Evolutionary conservation across 768 basidiomycete genomes (phyloP), one percentile per base, ranked within the genome.

Genomic region (Tulasnella sp.): DNA sequence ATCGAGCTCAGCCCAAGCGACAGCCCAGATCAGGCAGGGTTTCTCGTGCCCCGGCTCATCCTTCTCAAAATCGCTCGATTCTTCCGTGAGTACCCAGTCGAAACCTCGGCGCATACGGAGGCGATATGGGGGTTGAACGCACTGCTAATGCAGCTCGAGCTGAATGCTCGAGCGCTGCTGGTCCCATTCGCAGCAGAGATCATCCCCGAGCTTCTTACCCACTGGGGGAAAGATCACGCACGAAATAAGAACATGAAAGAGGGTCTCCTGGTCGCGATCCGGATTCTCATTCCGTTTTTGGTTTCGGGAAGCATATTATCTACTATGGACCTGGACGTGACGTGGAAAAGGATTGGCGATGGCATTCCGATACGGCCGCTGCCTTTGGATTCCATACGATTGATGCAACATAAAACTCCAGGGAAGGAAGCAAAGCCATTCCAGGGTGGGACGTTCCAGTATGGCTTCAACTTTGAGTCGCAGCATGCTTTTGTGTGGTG

Each of bases 231-330:
- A 71, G 27, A 72, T 83, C 1, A 89, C 92, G 82, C 71, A 80
- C 85, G 17, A 91, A 89, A 71, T 84, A 82, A 68, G 82, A 79
- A 75, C 7, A 72, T 86, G 64, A 92, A 92, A 68, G 92, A 93
- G 68, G 78, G 81, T 45, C 73, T 97, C 17, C 73, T 92, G 27
- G 76, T 83, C n/a, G 76, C 88, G 22, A 70, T 96, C 19, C 79
- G 80, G 17, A 73, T 76, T 12, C 73, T 96, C 2, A 78, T 93
- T 44, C 87, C 87, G 0, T 92, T 83, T 68, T 30, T 27, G 29
- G 70, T 87, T 50, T 76, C 76, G 0, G 71, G 75, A 30, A 71
- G 70, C 34, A 63, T 70, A 38, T 53, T 46, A 10, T 41, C 55
- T 3, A 50, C 53, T 12, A 48, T 50, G 4, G 67, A 43, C 3